phyloP scores from a whole-genome alignment of 805 yeast species.

The Metschnikowia continentalis region DNA sequence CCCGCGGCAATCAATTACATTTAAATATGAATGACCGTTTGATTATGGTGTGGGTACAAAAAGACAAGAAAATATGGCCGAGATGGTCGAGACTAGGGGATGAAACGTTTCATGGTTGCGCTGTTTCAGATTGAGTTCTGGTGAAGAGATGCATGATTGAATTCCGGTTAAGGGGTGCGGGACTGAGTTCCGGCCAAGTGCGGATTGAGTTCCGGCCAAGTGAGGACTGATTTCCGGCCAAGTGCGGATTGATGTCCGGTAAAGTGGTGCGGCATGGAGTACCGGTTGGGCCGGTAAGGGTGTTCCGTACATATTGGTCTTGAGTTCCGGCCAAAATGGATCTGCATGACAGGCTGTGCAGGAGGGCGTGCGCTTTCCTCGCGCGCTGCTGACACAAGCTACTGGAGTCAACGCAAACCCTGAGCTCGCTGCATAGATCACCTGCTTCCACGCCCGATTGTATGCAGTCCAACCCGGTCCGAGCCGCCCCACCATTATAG shows the following conservation, averaged over 20 bases:
- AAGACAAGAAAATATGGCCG: too few species aligned
- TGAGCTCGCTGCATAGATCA: background rate
- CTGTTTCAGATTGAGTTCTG: too few species aligned
- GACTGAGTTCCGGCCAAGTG: too few species aligned
- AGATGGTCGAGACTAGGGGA: too few species aligned
- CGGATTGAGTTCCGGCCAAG: too few species aligned
- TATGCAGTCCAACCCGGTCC: background rate
- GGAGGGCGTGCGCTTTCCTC: background rate
- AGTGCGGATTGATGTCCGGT: background rate
- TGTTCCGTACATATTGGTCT: background rate
- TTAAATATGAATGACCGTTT: too few species aligned
- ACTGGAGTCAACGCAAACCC: background rate
- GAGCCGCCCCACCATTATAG: background rate
- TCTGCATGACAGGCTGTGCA: background rate
- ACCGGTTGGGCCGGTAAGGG: background rate
- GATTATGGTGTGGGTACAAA: too few species aligned
- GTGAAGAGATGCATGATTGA: too few species aligned
- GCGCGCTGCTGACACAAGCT: background rate
- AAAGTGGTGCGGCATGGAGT: background rate
- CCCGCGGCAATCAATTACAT: too few species aligned
- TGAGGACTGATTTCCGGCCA: background rate
- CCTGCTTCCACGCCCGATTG: background rate
- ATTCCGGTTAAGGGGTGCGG: too few species aligned
- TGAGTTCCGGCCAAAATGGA: background rate
- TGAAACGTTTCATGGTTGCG: too few species aligned